Evolutionary conservation across 2,329 filamentous ascomycete species (phyloP).

Genomic region (Fusarium solani-melongenae): DNA sequence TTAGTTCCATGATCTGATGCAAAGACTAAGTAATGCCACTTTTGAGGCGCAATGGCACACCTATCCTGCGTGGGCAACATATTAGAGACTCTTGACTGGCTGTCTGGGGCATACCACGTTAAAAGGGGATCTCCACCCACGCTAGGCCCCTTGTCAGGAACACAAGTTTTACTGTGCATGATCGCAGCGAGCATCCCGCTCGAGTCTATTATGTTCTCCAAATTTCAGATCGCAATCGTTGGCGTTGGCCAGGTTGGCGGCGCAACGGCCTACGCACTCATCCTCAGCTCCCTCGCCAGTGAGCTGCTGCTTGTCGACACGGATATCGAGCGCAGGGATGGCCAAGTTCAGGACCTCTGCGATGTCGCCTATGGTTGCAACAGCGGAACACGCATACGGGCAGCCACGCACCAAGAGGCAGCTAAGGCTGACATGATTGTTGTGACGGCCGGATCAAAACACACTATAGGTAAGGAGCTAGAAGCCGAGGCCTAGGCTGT

Average conservation of each 20-base stretch:
- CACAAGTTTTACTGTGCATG: neutral
- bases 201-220: neutral
- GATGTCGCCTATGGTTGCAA: constrained; percentile 60
- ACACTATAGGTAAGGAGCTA: constrained; percentile 45
- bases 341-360: constrained; percentile 62
- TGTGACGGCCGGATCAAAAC: constrained; percentile 65
- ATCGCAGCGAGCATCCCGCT: neutral
- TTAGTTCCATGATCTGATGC: no score
- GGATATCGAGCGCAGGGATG: constrained; percentile 57
- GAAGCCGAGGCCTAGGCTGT: no score
- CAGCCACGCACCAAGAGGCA: constrained; percentile 59
- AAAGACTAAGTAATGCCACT: no score
- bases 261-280: constrained; percentile 62
- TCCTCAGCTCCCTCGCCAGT: constrained; percentile 59
- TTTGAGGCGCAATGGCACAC: no score
- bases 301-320: constrained; percentile 66
- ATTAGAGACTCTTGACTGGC: no score
- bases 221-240: constrained; percentile 55
- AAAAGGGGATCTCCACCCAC: no score
- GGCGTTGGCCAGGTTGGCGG: constrained; percentile 63
- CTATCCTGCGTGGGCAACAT: no score
- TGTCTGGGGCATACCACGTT: no score
- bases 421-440: constrained; percentile 65
- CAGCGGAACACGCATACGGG: constrained; percentile 55
- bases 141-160: no score